Percentiles rank a stretch among this genome's conserved stretches.
phyloP scores from a whole-genome alignment of 768 basidiomycete species.

The Mycena vulgaris region DNA sequence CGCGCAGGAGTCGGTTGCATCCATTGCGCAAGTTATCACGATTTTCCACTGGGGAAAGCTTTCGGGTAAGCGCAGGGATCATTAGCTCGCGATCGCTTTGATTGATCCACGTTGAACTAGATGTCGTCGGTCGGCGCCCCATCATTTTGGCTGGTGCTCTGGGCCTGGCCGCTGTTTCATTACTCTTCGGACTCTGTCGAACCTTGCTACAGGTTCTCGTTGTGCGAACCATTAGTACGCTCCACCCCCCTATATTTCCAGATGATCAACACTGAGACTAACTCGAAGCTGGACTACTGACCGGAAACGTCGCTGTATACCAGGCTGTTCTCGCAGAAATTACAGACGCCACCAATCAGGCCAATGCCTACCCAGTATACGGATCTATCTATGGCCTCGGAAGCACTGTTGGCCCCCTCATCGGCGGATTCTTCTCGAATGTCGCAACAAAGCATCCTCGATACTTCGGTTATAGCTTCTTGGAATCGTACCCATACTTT shows the following conservation, averaged over 20 bases:
- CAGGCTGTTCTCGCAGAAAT: slow-evolving; percentile 77
- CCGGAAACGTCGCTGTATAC: slow-evolving; percentile 76
- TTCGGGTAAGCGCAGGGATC: not conserved
- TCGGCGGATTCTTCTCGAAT: slow-evolving; percentile 75
- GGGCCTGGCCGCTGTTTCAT: not conserved
- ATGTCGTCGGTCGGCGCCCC: slow-evolving; percentile 5
- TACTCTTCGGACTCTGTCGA: slow-evolving; percentile 1
- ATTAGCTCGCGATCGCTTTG: not conserved
- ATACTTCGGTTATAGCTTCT: slow-evolving; percentile 60
- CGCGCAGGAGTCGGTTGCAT: slow-evolving; percentile 72
- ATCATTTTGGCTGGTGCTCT: not conserved
- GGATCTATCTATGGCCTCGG: slow-evolving; percentile 60
- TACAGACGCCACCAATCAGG: slow-evolving; percentile 75
- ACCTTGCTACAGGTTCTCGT: not conserved
- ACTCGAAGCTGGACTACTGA: slow-evolving; percentile 68
- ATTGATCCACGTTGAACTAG: not conserved
- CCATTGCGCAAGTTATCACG: slow-evolving; percentile 67
- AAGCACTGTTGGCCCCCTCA: slow-evolving; percentile 55
- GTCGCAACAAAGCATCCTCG: slow-evolving; percentile 66
- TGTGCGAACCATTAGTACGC: not conserved
- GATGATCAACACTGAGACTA: not conserved
- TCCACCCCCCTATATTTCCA: not conserved
- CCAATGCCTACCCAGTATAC: slow-evolving; percentile 71
- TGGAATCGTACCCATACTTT: slow-evolving; percentile 70
- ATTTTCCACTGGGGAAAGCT: slow-evolving; percentile 71